Evolutionary conservation across 2,329 filamentous ascomycete genomes (phyloP), one percentile per base, ranked within the genome.

Genomic region (Emmonsia crescens): DNA sequence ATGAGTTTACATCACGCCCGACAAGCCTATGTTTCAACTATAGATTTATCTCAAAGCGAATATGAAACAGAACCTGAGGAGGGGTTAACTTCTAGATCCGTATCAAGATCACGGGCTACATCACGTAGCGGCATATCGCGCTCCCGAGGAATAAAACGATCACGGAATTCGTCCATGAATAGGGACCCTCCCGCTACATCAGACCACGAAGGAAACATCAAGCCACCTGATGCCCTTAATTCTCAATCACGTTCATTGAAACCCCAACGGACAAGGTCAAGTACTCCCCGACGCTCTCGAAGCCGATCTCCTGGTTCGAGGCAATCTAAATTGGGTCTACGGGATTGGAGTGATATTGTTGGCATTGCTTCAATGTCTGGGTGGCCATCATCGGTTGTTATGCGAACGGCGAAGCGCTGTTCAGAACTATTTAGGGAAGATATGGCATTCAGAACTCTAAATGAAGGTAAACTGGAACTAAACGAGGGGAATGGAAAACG

Each of bases 261-360:
- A 24, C 29, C n/a, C 12, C 24, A 52, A 52, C 42, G 46, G 14
- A 40, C 31, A 52, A 51, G 36, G 21, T 60, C 57, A 16, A 58
- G 24, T 33, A 44, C 40, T 21, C n/a, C 51, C 19, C 14, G 36
- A 3, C 51, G 49, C 29, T 60, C 59, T 31, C 51, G 51, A 10
- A 27, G 59, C 57, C 19, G 44, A 29, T 60, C 59, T 40, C 59
- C 38, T 36, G 48, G 51, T n/a, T 54, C 61, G 10, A 61, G 59
- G 10, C 21, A 29, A 16, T 59, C 59, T 61, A 67, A 63, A 60
- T 68, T 69, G 42, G 70, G 70, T 33, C 76, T 85, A 14, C 82
- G 89, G 27, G 89, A 95, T 75, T 97, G 93, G 93, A 88, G 85
- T 66, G 89, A 96, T 66, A 83, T 96, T 1, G 76, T 96, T 33